Base-by-base conservation (phyloP, 148 eudicot species). In the Persicaria maculosa region DNA sequence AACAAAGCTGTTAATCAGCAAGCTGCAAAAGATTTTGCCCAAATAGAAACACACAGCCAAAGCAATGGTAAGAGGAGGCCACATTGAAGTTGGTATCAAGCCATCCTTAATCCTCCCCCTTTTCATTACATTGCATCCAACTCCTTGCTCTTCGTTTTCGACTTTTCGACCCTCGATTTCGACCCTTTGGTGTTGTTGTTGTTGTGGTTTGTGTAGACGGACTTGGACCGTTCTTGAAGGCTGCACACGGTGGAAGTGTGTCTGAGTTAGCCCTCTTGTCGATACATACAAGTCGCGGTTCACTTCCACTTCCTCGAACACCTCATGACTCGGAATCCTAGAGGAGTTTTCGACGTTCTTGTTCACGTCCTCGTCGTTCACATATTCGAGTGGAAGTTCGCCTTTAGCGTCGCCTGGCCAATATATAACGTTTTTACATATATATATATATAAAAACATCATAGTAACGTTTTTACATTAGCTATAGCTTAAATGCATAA, bases 211-310 rank as follows among this genome's bases (percentile, higher is more conserved):
- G n/a, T 52, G 86, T 31, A 87, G 54, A 65, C 86, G 85, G 71
- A 93, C 91, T 75, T 79, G 88, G 9, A 93, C 91, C 0, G 80
- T 91, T 70, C 78, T 85, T 2, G 98, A 84, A 46, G 97, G 97
- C 55, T 80, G 83, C 11, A 89, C 80, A 62, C 83, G 90, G 76
- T 89, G 98, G 47, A 89, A 91, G 43, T 78, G 90, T 52, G 97
- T 93, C 45, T 88, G 81, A 6, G 89, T 79, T 19, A 79, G 75
- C 78, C 90, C 91, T 70, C 86, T 77, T 15, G 94, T 86, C 4
- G 95, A 89, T 8, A 91, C 84, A 4, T 82, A 72, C 57, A 89
- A 76, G 68, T 85, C 87, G 54, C 85, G 95, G 59, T 74, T 93
- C 47, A 89, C 83, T 78, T 93, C 86, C 0, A 84, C 80, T 47